Base-by-base conservation (phyloP, 352 stramenopile genomes). In the Thalassiosira livingstoniorum region DNA sequence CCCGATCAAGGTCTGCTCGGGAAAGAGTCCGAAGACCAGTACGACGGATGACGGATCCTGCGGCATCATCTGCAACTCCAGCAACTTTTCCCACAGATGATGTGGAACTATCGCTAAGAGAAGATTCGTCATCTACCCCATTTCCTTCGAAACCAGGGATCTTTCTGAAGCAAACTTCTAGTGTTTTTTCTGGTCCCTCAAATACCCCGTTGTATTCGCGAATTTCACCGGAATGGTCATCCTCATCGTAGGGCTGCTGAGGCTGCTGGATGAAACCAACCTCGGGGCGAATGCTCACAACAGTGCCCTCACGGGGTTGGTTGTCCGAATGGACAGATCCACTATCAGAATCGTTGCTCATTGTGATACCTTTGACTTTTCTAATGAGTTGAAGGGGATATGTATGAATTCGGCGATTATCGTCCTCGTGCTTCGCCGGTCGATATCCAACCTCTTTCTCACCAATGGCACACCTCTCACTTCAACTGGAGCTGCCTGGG, bases 151-250 rank as follows among this genome's bases (percentile, higher is more conserved):
- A 99, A 89, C 86, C 47, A 88, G 75, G 2, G 84, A 93, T 79
- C 87, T 93, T 87, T 85, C 88, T 39, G 60, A 85, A 82, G 51
- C 66, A 51, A 23, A 90, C 71, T 61, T 87, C 73, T 35, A 85
- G 78, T 92, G 98, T 98, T 90, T 99, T 99, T 85, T 99, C 97
- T 0, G 98, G 97, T 2, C 98, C 98, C 88, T 99, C 98, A 87
- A 99, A 99, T 2, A 86, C 67, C 5, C 91, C 91, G 39, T 83
- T 94, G 55, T 95, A 95, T 35, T 92, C 86, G 25, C 91, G 62
- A 65, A 92, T 45, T 64, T 90, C 79, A 25, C 87, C 87, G n/a
- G 85, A 92, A 32, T 84, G 60, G 37, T 91, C 76, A 78, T 94
- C 89, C 68, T 85, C 76, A 29, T 88, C 82, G 31, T 77, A 80